phyloP scores from a whole-genome alignment of 2,329 filamentous ascomycete species.

The Dactylellina haptotyla region DNA sequence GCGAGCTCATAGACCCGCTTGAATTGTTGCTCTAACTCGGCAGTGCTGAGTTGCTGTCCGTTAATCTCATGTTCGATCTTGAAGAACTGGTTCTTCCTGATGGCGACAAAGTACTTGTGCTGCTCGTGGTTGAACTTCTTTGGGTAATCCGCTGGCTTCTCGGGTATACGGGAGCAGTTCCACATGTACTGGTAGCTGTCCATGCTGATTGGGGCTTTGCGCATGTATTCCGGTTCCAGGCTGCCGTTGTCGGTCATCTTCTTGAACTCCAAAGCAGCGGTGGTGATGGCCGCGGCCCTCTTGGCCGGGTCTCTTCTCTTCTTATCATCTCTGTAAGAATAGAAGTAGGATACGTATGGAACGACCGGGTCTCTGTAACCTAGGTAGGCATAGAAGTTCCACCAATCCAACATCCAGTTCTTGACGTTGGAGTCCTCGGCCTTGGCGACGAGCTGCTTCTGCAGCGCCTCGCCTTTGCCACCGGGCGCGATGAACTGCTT shows the following conservation, averaged over 20 bases:
- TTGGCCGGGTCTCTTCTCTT: conserved; percentile 86
- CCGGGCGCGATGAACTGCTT: conserved; percentile 89
- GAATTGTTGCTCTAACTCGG: conserved; percentile 92
- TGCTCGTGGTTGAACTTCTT: conserved; percentile 79
- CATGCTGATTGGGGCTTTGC: conserved; percentile 97
- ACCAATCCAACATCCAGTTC: conserved; percentile 99
- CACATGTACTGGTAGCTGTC: conserved; percentile 99
- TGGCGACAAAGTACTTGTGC: conserved; percentile 86
- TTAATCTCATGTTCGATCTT: conserved; percentile 84
- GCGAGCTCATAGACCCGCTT: conserved; percentile 81
- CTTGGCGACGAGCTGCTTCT: conserved; percentile 84
- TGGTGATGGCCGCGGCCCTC: conserved; percentile 89
- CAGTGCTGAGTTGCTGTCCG: conserved; percentile 85
- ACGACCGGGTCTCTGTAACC: conserved; percentile 93
- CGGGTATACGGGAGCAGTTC: conserved; percentile 87
- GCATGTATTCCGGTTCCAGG: conserved; percentile 98
- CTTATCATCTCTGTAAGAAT: conserved; percentile 95
- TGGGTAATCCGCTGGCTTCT: conserved; percentile 81
- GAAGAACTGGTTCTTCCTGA: conserved; percentile 98
- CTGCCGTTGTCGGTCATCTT: conserved; percentile 82
- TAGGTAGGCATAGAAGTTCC: conserved; percentile 95
- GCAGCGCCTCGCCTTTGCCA: conserved; percentile 81
- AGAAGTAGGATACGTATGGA: conserved; percentile 99
- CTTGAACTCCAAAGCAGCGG: conserved; percentile 91
- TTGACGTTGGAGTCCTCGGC: conserved; percentile 81